Base-by-base conservation (phyloP, 345 rosid genomes). In the Ailanthus altissimus region DNA sequence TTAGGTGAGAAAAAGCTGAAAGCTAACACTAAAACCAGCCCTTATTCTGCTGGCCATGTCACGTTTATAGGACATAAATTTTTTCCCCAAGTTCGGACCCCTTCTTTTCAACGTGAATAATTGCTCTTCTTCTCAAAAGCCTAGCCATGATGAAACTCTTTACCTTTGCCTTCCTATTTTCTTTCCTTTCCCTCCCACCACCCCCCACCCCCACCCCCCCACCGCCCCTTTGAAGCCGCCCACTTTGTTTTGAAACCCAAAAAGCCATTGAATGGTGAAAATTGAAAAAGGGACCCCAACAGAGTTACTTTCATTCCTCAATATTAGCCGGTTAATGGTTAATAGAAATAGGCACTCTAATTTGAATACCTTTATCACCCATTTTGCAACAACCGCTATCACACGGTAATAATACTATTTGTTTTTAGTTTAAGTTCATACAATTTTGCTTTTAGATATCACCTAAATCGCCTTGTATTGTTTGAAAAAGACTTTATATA, bases 71-170 rank as follows among this genome's bases (percentile, higher is more conserved):
- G 32, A 36, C 72, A 6, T 62, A 42, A 75, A 66, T 76, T 20
- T 62, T 62, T 16, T 77, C 42, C 70, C 59, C 25, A 66, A 54
- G 69, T 45, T 81, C 70, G 75, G 49, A 81, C 61, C 80, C 78
- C 83, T 87, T 80, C 79, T 85, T 81, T 85, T 72, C n/a, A 54
- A 80, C 87, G 88, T 82, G 81, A 82, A 80, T 80, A 69, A 72
- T 80, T 56, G 77, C 21, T 53, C 47, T 82, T 77, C 71, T 82
- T 79, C 90, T 87, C 67, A 85, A 87, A 86, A 90, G 87, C 86
- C 81, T 83, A 81, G 84, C 77, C 57, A 26, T 81, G 79, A 76
- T 70, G 74, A 81, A 67, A 46, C 76, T 79, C 69, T 42, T 21
- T 45, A 11, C 5, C 3, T 5, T 67, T 46, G 43, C 12, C 38